Evolutionary conservation across 192 early-diverging fungal genomes (phyloP).

Genomic region (Chytriomyces confervae): DNA sequence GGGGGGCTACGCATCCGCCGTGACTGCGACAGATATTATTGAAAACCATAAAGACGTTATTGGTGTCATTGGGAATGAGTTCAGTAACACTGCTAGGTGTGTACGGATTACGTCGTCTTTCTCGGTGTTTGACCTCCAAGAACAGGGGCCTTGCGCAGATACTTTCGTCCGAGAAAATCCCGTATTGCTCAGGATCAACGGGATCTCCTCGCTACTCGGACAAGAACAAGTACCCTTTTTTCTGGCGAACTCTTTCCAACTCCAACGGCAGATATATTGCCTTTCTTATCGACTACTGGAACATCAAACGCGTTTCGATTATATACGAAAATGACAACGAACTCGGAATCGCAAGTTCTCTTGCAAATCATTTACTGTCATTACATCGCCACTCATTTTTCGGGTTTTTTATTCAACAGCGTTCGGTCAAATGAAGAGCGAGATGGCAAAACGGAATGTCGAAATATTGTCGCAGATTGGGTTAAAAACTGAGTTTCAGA

Average conservation of each 20-base stretch:
- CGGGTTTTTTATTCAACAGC: too few species aligned
- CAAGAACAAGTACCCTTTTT: conserved; percentile 4
- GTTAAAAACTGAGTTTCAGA: too few species aligned
- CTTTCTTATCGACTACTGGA: not conserved
- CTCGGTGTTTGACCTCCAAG: not conserved
- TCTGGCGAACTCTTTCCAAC: conserved; percentile 1
- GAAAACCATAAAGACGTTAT: not conserved
- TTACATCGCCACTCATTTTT: too few species aligned
- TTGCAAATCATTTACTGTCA: too few species aligned
- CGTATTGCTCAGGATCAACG: not conserved
- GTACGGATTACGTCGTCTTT: too few species aligned
- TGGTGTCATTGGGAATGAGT: conserved; percentile 7
- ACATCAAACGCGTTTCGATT: conserved; percentile 3
- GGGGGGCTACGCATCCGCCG: not conserved
- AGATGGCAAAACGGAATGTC: too few species aligned
- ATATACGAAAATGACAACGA: conserved; percentile 17
- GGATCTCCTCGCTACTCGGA: not conserved
- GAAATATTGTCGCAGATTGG: too few species aligned
- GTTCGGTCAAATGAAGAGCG: too few species aligned
- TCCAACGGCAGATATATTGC: too few species aligned
- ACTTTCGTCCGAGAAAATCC: not conserved
- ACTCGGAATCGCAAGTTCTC: not conserved
- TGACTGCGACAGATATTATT: conserved; percentile 1
- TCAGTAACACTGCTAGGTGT: not conserved
- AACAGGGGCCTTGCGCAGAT: too few species aligned